A percentile compares a stretch with the other conserved stretches of the same genome.
These are phyloP conservation scores for Penicillium sp. DNA, from an alignment of 2,329 filamentous ascomycete genomes.

Conservation along the genomic window DNA sequence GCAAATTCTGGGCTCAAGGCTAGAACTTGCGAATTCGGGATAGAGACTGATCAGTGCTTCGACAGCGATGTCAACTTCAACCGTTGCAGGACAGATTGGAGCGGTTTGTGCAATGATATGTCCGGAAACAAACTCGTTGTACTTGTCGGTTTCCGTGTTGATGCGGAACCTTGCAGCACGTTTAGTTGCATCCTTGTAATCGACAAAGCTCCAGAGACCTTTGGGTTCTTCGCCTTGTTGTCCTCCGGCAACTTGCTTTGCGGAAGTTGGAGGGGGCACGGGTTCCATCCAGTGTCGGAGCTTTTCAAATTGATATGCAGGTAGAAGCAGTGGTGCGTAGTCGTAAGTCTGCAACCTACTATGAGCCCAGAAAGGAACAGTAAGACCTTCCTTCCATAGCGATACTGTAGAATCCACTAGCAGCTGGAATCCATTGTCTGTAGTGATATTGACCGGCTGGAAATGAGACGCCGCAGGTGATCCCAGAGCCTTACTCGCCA, in stretches of 20 bases:
- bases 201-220: conserved; percentile 27
- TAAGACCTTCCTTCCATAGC: conserved; percentile 28
- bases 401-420: conserved; percentile 10
- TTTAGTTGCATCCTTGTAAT: conserved; percentile 10
- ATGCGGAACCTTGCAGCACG: conserved; percentile 35
- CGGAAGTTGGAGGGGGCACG: neutral
- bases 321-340: conserved; percentile 22
- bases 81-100: conserved; percentile 36
- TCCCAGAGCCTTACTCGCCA: conserved; percentile 28
- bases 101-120: conserved; percentile 41
- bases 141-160: conserved; percentile 36
- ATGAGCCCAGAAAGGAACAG: conserved; percentile 27
- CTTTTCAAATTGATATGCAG: conserved; percentile 36
- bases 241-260: neutral
- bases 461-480: conserved; percentile 10
- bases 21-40: conserved; percentile 18
- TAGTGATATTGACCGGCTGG: conserved; percentile 15
- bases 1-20: conserved; percentile 26
- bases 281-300: conserved; percentile 28
- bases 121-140: conserved; percentile 29
- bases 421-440: neutral
- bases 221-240: conserved; percentile 9
- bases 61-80: conserved; percentile 35
- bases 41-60: conserved; percentile 30
- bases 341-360: conserved; percentile 20